Conservation (phyloP, 495 filamentous ascomycete genomes). For the Cercophora samala region DNA sequence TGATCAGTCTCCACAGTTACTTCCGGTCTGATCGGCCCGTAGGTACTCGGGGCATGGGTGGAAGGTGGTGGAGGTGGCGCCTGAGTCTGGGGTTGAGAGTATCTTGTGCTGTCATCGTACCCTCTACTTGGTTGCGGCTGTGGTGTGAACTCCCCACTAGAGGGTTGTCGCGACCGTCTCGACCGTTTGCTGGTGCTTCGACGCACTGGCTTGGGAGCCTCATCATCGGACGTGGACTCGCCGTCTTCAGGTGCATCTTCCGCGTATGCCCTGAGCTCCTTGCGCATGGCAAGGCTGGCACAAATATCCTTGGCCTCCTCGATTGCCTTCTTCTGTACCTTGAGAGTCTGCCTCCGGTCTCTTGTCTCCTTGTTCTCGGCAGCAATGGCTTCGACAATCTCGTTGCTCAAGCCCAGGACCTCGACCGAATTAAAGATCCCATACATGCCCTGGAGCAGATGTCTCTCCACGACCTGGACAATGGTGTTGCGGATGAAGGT, state of each 20-base stretch:
- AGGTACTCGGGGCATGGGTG: neutral
- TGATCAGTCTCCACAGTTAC: neutral
- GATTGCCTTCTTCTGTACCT: slow-evolving; percentile 38
- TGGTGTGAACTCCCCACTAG: neutral
- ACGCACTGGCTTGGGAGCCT: neutral
- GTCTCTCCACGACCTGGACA: slow-evolving; percentile 39
- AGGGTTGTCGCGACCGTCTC: slow-evolving; percentile 4
- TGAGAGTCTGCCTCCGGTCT: slow-evolving; percentile 31
- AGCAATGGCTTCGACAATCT: slow-evolving; percentile 36
- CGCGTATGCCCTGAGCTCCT: slow-evolving; percentile 33
- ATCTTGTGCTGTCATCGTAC: neutral
- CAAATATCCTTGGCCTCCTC: slow-evolving; percentile 41
- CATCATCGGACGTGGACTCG: slow-evolving; percentile 1
- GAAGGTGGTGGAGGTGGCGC: neutral
- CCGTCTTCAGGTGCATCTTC: slow-evolving; percentile 22
- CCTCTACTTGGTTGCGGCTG: neutral
- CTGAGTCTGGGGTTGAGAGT: neutral
- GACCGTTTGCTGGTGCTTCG: slow-evolving; percentile 1
- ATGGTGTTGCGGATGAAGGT: slow-evolving; percentile 39
- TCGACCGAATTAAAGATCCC: slow-evolving; percentile 39
- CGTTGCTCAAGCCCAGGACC: slow-evolving; percentile 31
- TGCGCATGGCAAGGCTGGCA: slow-evolving; percentile 40
- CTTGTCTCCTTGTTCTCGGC: slow-evolving; percentile 41
- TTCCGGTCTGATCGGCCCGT: neutral
- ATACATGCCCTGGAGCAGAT: slow-evolving; percentile 41